Percentiles rank a stretch among this genome's conserved stretches.
Conservation (phyloP, 192 early-diverging fungal genomes). For the Podila horticola region DNA sequence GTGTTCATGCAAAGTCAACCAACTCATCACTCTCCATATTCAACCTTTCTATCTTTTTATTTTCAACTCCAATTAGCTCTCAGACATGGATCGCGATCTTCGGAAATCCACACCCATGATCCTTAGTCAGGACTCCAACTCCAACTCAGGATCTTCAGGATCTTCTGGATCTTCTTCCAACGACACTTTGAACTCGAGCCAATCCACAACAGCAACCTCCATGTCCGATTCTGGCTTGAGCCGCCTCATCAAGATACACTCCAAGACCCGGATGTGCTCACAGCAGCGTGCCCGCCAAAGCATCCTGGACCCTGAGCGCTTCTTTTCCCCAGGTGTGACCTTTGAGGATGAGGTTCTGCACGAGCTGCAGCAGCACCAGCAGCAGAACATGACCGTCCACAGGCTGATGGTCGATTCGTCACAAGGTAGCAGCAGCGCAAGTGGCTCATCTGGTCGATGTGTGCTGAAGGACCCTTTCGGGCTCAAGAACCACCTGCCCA, state of each 20-base stretch:
- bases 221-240: not conserved
- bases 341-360: slow-evolving; percentile 1
- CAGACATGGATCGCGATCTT: slow-evolving; percentile 80
- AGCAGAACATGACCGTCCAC: not conserved
- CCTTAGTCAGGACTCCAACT: not conserved
- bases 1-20: too few relatives aligned
- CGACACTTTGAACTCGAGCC: slow-evolving; percentile 2
- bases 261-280: not conserved
- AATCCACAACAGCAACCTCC: not conserved
- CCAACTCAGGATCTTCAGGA: not conserved
- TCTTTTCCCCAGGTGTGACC: not conserved
- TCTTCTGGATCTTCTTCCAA: not conserved
- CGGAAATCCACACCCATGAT: slow-evolving; percentile 56
- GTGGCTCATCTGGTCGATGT: too few relatives aligned
- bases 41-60: too few relatives aligned
- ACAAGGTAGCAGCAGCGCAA: not conserved
- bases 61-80: slow-evolving; percentile 54
- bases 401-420: not conserved
- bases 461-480: too few relatives aligned
- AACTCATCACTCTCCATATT: too few relatives aligned
- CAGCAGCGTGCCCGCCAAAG: not conserved
- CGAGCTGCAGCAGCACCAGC: not conserved
- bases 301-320: not conserved
- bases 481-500: not conserved
- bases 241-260: not conserved